A percentile compares a stretch with the other conserved stretches of the same genome.
Evolutionary conservation across 345 rosid species (phyloP).

Genomic region (Populus simonii): DNA sequence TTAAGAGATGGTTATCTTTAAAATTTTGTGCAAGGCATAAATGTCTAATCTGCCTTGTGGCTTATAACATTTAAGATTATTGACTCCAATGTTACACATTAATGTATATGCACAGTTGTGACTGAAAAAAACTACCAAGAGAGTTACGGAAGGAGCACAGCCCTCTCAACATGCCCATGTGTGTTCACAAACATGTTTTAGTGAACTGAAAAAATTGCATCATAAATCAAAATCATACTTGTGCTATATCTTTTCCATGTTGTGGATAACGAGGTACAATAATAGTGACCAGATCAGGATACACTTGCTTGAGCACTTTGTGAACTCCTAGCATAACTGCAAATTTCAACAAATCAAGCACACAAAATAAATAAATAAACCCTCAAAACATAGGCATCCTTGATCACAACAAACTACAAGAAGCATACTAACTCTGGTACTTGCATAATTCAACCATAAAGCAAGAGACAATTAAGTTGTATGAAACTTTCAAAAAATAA

Average conservation of each 20-base stretch:
- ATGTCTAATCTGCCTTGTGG: background rate
- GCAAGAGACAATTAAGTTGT: background rate
- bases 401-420: background rate
- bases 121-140: background rate
- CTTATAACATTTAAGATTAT: too few species aligned
- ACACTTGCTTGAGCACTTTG: constrained; percentile 41
- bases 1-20: background rate
- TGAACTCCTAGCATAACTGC: constrained; percentile 77
- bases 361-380: too few species aligned
- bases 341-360: constrained; percentile 3
- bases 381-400: background rate
- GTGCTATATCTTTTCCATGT: constrained; percentile 65
- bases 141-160: background rate
- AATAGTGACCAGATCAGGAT: constrained; percentile 55
- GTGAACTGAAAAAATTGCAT: background rate
- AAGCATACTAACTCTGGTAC: background rate
- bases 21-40: background rate
- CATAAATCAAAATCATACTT: constrained; percentile 43
- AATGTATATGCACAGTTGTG: background rate
- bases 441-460: constrained; percentile 1
- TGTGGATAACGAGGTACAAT: constrained; percentile 81
- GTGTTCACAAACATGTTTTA: background rate
- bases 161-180: background rate
- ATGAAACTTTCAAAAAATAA: constrained; percentile 1
- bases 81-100: background rate